These are phyloP conservation scores for Gossypium trilobum DNA, from an alignment of 441 rosid genomes.

Conservation along the genomic window DNA sequence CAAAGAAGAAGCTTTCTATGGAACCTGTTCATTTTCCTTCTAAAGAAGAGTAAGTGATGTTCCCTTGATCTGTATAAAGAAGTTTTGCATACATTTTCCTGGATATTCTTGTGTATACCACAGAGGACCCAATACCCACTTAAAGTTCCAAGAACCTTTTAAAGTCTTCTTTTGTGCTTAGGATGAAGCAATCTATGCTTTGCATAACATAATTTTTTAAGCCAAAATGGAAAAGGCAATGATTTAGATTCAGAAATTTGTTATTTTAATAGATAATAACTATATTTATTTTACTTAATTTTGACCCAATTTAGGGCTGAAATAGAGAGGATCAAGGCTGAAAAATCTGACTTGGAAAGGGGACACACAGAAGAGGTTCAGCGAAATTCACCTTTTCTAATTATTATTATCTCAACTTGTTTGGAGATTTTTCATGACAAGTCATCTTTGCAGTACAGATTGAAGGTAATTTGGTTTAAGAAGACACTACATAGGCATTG, in stretches of 20 bases:
- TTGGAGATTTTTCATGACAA: slow-evolving; percentile 9
- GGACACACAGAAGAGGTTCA: slow-evolving; percentile 68
- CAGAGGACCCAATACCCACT: not conserved
- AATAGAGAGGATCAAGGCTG: slow-evolving; percentile 57
- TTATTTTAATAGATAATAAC: not conserved
- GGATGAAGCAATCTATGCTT: not conserved
- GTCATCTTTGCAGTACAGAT: slow-evolving; percentile 36
- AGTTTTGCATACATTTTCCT: not conserved
- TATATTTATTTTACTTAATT: slow-evolving; percentile 14
- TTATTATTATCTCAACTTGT: slow-evolving; percentile 8
- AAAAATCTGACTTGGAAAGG: slow-evolving; percentile 51
- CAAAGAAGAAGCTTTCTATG: slow-evolving; percentile 71
- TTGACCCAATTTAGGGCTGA: slow-evolving; percentile 43
- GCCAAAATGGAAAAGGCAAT: not conserved
- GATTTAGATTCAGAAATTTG: not conserved
- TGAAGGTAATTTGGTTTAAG: slow-evolving; percentile 50
- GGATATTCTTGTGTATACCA: slow-evolving; percentile 6
- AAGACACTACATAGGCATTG: slow-evolving; percentile 55
- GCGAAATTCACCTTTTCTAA: slow-evolving; percentile 10
- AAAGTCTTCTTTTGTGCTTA: not conserved
- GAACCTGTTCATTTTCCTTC: slow-evolving; percentile 57
- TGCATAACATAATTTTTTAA: not conserved
- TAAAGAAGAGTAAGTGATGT: slow-evolving; percentile 67
- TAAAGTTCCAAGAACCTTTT: not conserved
- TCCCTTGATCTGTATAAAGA: slow-evolving; percentile 16